Evolutionary conservation across 306 rosid species (phyloP).

Genomic region (Betula pendula): DNA sequence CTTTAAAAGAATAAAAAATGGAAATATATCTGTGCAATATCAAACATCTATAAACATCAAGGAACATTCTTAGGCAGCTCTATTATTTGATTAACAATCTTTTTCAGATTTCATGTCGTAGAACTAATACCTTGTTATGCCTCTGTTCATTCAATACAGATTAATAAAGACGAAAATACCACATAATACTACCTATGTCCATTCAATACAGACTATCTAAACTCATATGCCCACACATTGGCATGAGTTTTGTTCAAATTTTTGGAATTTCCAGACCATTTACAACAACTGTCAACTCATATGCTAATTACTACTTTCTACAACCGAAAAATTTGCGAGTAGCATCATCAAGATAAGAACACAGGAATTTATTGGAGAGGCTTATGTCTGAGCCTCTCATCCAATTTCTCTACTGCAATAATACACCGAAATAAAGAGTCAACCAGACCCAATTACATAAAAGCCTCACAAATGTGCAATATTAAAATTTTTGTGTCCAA

Average conservation of each 20-base stretch:
- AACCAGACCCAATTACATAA: background rate
- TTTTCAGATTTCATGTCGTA: no score
- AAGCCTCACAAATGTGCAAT: background rate
- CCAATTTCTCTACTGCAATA: background rate
- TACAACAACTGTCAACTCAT: constrained; percentile 4
- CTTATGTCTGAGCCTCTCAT: background rate
- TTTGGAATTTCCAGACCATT: constrained; percentile 15
- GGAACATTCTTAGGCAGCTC: no score
- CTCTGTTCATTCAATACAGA: no score
- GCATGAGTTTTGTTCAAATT: background rate
- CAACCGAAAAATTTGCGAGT: background rate
- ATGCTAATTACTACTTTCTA: background rate
- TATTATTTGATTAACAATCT: no score
- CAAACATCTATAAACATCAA: background rate
- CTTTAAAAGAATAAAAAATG: background rate
- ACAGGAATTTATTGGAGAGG: background rate
- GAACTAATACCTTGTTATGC: no score
- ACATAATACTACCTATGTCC: no score
- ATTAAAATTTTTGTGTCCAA: background rate
- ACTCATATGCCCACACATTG: background rate
- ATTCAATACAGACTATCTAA: no score
- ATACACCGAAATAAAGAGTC: no score
- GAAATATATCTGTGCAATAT: background rate
- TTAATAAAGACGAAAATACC: no score
- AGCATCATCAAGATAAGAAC: background rate